Conservation (phyloP, 2,329 filamentous ascomycete genomes). For the Chaetomium sp. region DNA sequence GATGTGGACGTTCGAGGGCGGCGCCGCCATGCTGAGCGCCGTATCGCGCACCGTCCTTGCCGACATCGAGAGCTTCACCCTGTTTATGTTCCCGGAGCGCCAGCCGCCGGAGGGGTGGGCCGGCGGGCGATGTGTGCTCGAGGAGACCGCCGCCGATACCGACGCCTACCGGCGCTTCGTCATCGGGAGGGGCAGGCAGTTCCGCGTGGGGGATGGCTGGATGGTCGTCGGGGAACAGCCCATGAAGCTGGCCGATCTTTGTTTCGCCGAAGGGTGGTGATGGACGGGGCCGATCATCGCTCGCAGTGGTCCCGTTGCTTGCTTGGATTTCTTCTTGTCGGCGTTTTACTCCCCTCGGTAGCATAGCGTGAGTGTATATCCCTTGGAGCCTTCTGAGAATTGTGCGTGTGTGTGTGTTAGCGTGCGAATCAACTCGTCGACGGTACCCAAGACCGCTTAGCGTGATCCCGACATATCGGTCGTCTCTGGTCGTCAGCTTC, state of each 20-base stretch:
- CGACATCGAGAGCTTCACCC: conserved; percentile 38
- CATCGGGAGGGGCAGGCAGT: conserved; percentile 33
- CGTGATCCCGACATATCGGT: not conserved
- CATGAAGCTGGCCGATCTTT: conserved; percentile 38
- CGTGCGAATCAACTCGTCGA: not conserved
- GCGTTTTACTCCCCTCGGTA: not conserved
- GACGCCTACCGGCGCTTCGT: conserved; percentile 35
- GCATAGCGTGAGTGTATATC: not conserved
- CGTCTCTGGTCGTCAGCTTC: not conserved
- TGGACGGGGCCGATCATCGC: no score
- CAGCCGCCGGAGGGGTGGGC: conserved; percentile 37
- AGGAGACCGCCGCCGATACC: conserved; percentile 28
- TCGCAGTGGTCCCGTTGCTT: not conserved
- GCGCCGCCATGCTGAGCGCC: conserved; percentile 34
- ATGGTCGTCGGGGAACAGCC: conserved; percentile 35
- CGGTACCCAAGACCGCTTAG: not conserved
- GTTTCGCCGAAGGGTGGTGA: conserved; percentile 37
- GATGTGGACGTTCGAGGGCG: conserved; percentile 35
- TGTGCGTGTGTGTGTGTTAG: no score
- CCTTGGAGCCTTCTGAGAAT: not conserved
- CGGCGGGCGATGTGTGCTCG: conserved; percentile 35
- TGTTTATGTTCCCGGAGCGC: conserved; percentile 39
- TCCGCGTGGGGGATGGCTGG: conserved; percentile 31
- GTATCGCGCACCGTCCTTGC: conserved; percentile 33
- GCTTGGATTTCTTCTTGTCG: not conserved